These are phyloP conservation scores for Tolypocladium paradoxum DNA, from an alignment of 2,329 filamentous ascomycete genomes.

Conservation along the genomic window DNA sequence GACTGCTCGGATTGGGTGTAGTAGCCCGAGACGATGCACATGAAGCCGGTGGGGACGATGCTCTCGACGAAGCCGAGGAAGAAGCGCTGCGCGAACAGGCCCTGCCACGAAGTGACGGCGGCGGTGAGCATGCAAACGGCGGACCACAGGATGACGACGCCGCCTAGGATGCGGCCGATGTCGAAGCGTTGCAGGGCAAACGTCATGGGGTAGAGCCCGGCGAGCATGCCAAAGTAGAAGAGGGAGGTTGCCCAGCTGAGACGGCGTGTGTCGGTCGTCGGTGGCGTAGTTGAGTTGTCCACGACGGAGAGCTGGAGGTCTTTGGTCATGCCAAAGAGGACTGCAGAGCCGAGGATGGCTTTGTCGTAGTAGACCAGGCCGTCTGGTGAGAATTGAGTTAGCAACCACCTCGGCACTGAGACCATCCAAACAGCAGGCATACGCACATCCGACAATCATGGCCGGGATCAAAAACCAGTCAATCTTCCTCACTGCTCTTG, in stretches of 20 bases:
- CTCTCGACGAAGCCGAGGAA: conserved; percentile 53
- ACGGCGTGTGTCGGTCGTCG: conserved; percentile 52
- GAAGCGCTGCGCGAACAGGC: conserved; percentile 57
- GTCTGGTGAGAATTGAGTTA: conserved; percentile 12
- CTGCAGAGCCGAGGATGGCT: conserved; percentile 63
- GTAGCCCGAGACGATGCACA: conserved; percentile 49
- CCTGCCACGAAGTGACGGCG: conserved; percentile 50
- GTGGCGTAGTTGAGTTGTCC: conserved; percentile 30
- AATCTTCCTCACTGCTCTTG: conserved; percentile 53
- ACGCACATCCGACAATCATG: conserved; percentile 45
- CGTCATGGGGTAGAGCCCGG: conserved; percentile 62
- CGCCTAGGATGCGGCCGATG: conserved; percentile 52
- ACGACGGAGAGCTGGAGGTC: conserved; percentile 52
- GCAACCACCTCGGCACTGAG: too few species aligned
- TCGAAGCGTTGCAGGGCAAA: conserved; percentile 59
- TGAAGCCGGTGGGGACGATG: conserved; percentile 55
- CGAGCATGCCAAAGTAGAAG: conserved; percentile 74
- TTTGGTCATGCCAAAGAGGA: conserved; percentile 64
- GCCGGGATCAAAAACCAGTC: conserved; percentile 57
- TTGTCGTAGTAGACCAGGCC: conserved; percentile 37
- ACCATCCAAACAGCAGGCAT: neutral
- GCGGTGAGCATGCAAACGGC: conserved; percentile 58
- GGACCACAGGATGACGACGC: conserved; percentile 55
- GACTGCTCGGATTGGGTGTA: conserved; percentile 58
- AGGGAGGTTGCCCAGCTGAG: conserved; percentile 68